Evolutionary conservation across 2,329 filamentous ascomycete species (phyloP), one percentile per base, ranked within the genome.

Genomic region (Emmonsiellopsis sp.): DNA sequence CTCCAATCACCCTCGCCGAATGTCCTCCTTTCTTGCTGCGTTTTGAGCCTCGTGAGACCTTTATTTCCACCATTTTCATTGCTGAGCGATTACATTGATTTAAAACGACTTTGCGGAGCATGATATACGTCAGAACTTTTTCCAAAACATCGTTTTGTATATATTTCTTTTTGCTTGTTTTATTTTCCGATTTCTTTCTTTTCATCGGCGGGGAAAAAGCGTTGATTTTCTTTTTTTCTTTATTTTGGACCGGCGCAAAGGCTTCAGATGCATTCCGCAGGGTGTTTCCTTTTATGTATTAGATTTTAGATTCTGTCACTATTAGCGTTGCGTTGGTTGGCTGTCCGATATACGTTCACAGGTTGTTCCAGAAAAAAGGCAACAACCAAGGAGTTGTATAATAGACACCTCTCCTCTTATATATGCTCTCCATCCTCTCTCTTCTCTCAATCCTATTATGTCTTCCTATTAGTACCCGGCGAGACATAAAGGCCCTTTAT

Each of bases 81-180:
- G 16, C 63, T 37, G 44, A 67, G 66, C 65, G 62, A 62, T 61
- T 68, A 63, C 65, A 48, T 48, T 35, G 5, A 40, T 41, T 26
- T 26, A n/a, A 45, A 16, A 53, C 13, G 15, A 41, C 42, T n/a
- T 35, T 26, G 20, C 20, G 20, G 20, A 26, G 20, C 20, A 26
- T 26, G 20, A 26, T 26, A 26, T 26, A 26, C 20, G 20, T 5
- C 20, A 26, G 20, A 26, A 26, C 20, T 26, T 26, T 26, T 26
- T 26, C 20, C 5, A 26, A 26, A 3, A 26, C 11, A n/a, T 26
- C 34, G 1, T 40, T 49, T 16, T 35, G 16, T 35, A 35, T 35
- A 34, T 45, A 11, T 47, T 26, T 26, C 20, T 26, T 26, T 26
- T 26, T 26, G 20, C 20, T 26, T 26, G 20, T 26, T 26, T 26